Conservation (phyloP, 306 rosid species). For the Cucumis cinereus region DNA sequence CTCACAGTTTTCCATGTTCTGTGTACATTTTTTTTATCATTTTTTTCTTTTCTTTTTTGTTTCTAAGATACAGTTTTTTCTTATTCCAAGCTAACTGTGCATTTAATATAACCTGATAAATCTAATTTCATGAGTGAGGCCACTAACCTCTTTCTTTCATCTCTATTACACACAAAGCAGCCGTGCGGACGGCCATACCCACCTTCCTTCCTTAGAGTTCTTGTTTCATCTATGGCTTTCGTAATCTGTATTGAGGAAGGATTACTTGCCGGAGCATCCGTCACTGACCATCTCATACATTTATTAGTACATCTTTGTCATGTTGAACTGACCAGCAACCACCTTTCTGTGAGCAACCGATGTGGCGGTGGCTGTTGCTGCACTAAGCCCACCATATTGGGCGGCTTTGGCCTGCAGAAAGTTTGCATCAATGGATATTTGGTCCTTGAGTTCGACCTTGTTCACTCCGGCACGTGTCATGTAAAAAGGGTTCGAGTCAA, state of each 20-base stretch:
- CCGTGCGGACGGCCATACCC: background rate
- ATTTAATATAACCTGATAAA: slow-evolving; percentile 15
- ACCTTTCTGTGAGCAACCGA: slow-evolving; percentile 51
- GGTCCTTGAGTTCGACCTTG: slow-evolving; percentile 44
- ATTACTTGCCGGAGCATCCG: background rate
- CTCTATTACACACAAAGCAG: background rate
- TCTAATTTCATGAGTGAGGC: slow-evolving; percentile 14
- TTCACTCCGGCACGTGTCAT: slow-evolving; percentile 64
- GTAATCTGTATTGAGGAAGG: background rate
- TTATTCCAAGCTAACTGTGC: slow-evolving; percentile 16
- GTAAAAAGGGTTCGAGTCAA: slow-evolving; percentile 66
- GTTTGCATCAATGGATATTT: slow-evolving; percentile 38
- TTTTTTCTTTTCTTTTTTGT: background rate
- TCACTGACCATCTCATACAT: background rate
- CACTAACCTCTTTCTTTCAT: background rate
- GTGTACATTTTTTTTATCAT: background rate
- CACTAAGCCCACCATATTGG: slow-evolving; percentile 36
- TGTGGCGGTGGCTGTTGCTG: slow-evolving; percentile 34
- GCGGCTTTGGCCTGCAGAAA: slow-evolving; percentile 48
- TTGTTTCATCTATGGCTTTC: background rate
- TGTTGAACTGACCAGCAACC: slow-evolving; percentile 55
- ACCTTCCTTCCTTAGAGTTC: background rate
- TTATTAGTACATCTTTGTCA: slow-evolving; percentile 49
- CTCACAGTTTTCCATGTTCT: background rate
- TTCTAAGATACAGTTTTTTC: slow-evolving; percentile 13